Evolutionary conservation across 768 basidiomycete species (phyloP), one percentile per base, ranked within the genome.

Genomic region (Mrakia hoshinonis): DNA sequence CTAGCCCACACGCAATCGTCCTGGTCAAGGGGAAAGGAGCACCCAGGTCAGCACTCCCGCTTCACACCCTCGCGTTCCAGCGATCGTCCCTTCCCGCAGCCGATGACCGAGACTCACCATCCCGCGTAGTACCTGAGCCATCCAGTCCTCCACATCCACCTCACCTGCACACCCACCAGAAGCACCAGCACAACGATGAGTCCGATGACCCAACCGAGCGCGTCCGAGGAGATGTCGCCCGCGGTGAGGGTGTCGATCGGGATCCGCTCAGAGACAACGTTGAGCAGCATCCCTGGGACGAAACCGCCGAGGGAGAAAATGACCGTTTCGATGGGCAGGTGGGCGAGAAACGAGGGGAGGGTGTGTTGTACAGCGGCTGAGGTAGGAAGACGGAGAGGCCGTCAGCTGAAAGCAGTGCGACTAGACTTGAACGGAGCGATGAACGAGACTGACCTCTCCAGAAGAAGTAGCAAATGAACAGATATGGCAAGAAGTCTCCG

Each of bases 121-220:
- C 82, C 83, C 39, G 87, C 77, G 77, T 93, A 93, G 76, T 85
- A 84, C 5, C 87, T 86, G 15, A 93, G 80, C 87, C 89, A 91
- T 0, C 91, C 91, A 0, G 89, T 91, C 79, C 89, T 89, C 64
- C 91, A 85, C 70, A 92, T 87, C 67, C 91, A 85, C n/a, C 89
- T 84, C 3, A 88, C 76, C 80, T 94, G 92, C 77, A 92, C 92
- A 46, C 87, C 75, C 43, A 84, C 85, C 60, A 89, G 77, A 31
- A 85, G 77, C 9, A 85, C 78, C 15, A 91, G 78, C 72, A 89
- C 81, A 15, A 90, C 73, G 51, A 87, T 75, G 67, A 91, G 86
- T 73, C 92, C 83, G 54, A 90, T 83, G 43, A 91, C 82, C 7
- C 87, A 85, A 1, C 82, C 81, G 58, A 91, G 82, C 5, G 87